Evolutionary conservation across 805 yeast species (phyloP), one percentile per base, ranked within the genome.

Genomic region (Naumovozyma dairenensis): DNA sequence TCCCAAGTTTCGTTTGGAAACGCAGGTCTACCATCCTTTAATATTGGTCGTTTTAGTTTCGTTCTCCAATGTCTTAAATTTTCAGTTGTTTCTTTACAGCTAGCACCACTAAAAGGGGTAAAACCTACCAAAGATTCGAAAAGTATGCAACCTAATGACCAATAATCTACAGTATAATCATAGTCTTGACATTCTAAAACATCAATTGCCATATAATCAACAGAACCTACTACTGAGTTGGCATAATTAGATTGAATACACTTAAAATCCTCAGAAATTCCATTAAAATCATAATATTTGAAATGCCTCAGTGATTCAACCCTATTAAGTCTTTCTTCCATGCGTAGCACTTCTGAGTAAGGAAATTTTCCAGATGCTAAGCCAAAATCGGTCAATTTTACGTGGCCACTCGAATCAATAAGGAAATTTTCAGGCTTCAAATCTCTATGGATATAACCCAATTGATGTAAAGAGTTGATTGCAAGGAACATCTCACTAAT

Each of bases 141-240:
- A 25, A 92, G 65, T 78, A 92, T 92, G 60, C 98, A 92, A 4
- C 98, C 99, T 38, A 92, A 66, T 0, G 97, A 87, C 99, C 99
- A 92, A 58, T 92, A 92, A 65, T 92, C 99, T 37, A 93, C 94
- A 12, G 98, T 89, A 56, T 80, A 87, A 55, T 92, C 96, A 58
- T 92, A 92, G 37, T 78, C 76, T 52, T 80, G 81, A 6, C 98
- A 97, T 59, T 85, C 94, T 34, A 92, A 71, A 9, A 92, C 97
- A 58, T 92, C 99, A 32, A 92, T 67, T 1, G 99, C 98, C 99
- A 92, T 92, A 55, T 92, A 92, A 59, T 92, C 99, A 1, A 98
- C 98, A 5, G 94, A 82, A 1, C 99, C 99, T 10, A 92, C 99
- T 46, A 89, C 84, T 1, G 96, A 85, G 49, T 84, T 83, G 13